Evolutionary conservation across 2,329 filamentous ascomycete species (phyloP), one percentile per base, ranked within the genome.

Genomic region (Chrysoporthe deuterocubensis): DNA sequence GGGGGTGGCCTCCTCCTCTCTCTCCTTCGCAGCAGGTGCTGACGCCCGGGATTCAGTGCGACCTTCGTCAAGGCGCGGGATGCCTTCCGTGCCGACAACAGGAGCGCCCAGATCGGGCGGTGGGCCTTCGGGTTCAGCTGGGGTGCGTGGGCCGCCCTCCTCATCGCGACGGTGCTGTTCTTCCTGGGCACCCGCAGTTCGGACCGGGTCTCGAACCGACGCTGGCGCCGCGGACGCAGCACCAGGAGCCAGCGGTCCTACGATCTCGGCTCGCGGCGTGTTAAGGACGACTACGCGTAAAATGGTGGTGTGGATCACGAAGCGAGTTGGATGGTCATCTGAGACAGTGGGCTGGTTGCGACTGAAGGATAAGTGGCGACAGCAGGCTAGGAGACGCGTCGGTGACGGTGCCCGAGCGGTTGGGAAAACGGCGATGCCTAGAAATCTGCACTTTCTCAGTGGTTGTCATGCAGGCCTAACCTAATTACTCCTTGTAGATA

Each of bases 41-140:
- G 1, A 60, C 62, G 56, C 61, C 6, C 1, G 7, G 3, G 18
- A 26, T 32, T 7, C 64, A 85, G 83, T 34, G 85, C 84, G 52
- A 83, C 81, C 72, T 92, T 92, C 72, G 89, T 93, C 74, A 82
- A 87, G 74, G 91, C 89, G 67, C 90, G 91, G 75, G 81, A 93
- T 73, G 82, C 81, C 48, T 94, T 95, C 83, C 79, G 79, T 46
- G 74, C 75, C 46, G 83, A 79, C 66, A 85, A 84, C 69, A 85
- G 87, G 65, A 75, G 77, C 21, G 90, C 92, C 42, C 78, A 76
- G 13, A 77, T 96, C 48, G 92, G 92, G 64, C 75, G 74, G 43
- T 92, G 90, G 74, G 90, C 89, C 26, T 92, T 93, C 75, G 92
- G 87, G 57, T 95, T 94, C 81, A 89, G 88, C 71, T 96, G 92